Evolutionary conservation across 169 alveolate genomes (phyloP).

Genomic region (Eimeria necatrix): DNA sequence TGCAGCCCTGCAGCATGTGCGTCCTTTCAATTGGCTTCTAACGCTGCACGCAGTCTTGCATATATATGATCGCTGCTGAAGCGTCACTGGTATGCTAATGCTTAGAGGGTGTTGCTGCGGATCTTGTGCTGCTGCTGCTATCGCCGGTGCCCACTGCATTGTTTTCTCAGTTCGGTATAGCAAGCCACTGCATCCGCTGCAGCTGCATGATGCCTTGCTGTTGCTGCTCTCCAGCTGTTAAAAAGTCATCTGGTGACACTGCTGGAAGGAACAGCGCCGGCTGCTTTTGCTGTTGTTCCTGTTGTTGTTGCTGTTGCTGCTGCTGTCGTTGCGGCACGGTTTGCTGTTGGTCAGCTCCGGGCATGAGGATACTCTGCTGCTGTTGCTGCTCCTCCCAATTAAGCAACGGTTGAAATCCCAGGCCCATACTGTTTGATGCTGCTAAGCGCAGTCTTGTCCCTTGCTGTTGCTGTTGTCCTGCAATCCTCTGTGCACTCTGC

Average conservation of each 20-base stretch:
- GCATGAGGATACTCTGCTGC: constrained; percentile 18
- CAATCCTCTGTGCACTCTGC: constrained; percentile 42
- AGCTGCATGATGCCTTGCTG: constrained; percentile 53
- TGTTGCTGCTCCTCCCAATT: constrained; percentile 54
- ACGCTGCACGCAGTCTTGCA: constrained; percentile 3
- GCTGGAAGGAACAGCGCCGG: constrained; percentile 46
- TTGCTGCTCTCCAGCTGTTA: constrained; percentile 31
- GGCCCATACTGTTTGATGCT: constrained; percentile 9
- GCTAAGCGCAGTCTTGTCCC: constrained; percentile 45
- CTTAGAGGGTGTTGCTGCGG: not conserved
- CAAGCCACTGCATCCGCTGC: constrained; percentile 63
- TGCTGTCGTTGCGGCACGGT: constrained; percentile 45
- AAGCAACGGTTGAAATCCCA: constrained; percentile 24
- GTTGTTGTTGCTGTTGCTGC: constrained; percentile 23
- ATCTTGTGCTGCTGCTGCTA: not conserved
- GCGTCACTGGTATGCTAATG: constrained; percentile 4
- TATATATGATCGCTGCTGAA: not conserved
- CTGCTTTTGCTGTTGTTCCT: constrained; percentile 36
- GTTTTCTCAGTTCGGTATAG: constrained; percentile 24
- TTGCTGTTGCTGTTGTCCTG: constrained; percentile 32
- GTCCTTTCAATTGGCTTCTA: not conserved
- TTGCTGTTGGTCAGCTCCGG: constrained; percentile 35
- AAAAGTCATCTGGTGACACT: constrained; percentile 10
- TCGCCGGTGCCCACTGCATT: not conserved
- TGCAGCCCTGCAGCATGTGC: constrained; percentile 18